Evolutionary conservation across 768 basidiomycete genomes (phyloP).

Genomic region (Gelatoporia subvermispora): DNA sequence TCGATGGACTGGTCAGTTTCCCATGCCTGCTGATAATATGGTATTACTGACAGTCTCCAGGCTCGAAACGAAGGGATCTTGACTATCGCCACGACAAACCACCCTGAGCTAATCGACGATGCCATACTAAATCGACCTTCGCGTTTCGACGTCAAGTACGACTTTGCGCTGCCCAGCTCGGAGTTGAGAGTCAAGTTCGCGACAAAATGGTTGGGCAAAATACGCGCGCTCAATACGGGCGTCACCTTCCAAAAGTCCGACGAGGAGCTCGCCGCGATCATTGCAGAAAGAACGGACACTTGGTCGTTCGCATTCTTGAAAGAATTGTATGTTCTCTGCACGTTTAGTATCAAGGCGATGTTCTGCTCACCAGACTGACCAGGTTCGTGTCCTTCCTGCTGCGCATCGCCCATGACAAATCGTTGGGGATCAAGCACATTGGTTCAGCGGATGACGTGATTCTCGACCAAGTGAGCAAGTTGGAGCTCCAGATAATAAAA

Average conservation of each 20-base stretch:
- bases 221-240: conserved; percentile 13
- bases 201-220: conserved; percentile 36
- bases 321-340: conserved; percentile 31
- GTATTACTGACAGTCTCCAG: conserved; percentile 7
- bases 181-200: conserved; percentile 31
- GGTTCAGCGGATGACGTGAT: neutral
- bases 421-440: neutral
- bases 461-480: neutral
- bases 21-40: neutral
- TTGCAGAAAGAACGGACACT: conserved; percentile 34
- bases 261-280: conserved; percentile 24
- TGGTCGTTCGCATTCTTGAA: conserved; percentile 44
- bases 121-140: conserved; percentile 37
- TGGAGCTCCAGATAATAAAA: neutral
- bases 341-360: conserved; percentile 5
- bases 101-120: conserved; percentile 39
- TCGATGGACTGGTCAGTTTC: conserved; percentile 18
- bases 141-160: conserved; percentile 42
- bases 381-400: conserved; percentile 30
- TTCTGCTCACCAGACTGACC: neutral
- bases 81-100: conserved; percentile 37
- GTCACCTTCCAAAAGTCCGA: conserved; percentile 25
- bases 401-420: conserved; percentile 25
- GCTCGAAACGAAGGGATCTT: conserved; percentile 39
- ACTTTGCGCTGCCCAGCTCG: conserved; percentile 28